phyloP scores from a whole-genome alignment of 148 eudicot species.

The Chenopodium suecicum region DNA sequence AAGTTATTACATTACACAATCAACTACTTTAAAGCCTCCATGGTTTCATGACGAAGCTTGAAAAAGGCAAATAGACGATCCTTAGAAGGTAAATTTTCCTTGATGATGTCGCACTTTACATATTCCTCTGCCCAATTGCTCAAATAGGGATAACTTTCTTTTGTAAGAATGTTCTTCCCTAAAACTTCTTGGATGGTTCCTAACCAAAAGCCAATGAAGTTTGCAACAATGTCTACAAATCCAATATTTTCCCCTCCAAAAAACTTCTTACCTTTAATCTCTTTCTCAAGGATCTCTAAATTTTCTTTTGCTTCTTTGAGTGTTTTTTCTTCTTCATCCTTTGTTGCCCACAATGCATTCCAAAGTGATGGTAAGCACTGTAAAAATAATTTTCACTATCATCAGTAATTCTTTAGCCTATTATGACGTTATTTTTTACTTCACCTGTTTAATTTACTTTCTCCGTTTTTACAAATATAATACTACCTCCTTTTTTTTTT shows the following conservation, averaged over 20 bases:
- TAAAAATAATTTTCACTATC: neutral
- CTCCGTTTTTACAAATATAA: too few relatives aligned
- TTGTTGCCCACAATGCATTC: constrained; percentile 28
- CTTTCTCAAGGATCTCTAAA: constrained; percentile 29
- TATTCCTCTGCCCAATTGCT: constrained; percentile 30
- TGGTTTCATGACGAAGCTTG: constrained; percentile 16
- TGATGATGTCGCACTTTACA: constrained; percentile 24
- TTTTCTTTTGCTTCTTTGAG: constrained; percentile 26
- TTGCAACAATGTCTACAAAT: constrained; percentile 33
- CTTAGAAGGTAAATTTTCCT: constrained; percentile 35
- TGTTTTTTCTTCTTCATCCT: constrained; percentile 29
- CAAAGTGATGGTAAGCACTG: constrained; percentile 29
- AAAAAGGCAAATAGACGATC: constrained; percentile 22
- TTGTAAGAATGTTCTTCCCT: constrained; percentile 19
- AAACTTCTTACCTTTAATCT: constrained; percentile 34
- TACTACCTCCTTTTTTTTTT: too few relatives aligned
- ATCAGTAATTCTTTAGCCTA: too few relatives aligned
- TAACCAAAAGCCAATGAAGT: constrained; percentile 30
- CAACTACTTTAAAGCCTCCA: neutral
- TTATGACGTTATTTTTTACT: too few relatives aligned
- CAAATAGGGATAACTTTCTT: constrained; percentile 31
- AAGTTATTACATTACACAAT: too few relatives aligned
- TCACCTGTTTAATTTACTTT: too few relatives aligned
- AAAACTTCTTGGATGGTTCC: constrained; percentile 24
- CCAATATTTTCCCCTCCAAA: constrained; percentile 37